These are phyloP conservation scores for Rhizopus arrhizus DNA, from an alignment of 371 early-diverging fungal genomes.

Conservation along the genomic window DNA sequence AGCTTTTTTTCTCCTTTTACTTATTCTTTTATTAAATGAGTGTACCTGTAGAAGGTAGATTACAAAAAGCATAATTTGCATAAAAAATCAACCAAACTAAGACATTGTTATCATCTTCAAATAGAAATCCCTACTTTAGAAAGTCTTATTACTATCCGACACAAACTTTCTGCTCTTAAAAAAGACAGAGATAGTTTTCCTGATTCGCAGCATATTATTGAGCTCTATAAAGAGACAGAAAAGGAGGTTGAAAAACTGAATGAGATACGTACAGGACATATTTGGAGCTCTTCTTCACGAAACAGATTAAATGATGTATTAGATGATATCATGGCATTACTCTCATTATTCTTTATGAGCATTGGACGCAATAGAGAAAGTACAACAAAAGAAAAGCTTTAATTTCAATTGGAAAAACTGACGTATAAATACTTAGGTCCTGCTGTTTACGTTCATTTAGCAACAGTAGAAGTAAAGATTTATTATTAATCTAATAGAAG, in stretches of 20 bases:
- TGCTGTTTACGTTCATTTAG: slow-evolving; percentile 78
- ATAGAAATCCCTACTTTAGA: slow-evolving; percentile 69
- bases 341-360: slow-evolving; percentile 79
- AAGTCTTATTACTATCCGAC: slow-evolving; percentile 68
- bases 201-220: slow-evolving; percentile 59
- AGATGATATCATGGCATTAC: slow-evolving; percentile 79
- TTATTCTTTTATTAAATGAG: neutral
- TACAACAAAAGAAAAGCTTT: slow-evolving; percentile 13
- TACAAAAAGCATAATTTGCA: no score
- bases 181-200: slow-evolving; percentile 71
- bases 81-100: neutral
- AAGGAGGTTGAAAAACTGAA: slow-evolving; percentile 57
- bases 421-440: slow-evolving; percentile 39
- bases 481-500: neutral
- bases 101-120: neutral
- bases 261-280: slow-evolving; percentile 47
- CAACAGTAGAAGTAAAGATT: slow-evolving; percentile 71
- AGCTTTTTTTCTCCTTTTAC: neutral
- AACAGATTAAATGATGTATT: slow-evolving; percentile 75
- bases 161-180: slow-evolving; percentile 71
- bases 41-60: neutral
- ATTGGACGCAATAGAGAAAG: slow-evolving; percentile 77
- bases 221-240: slow-evolving; percentile 66
- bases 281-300: slow-evolving; percentile 42
- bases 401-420: no score